Percentiles rank a stretch among this genome's conserved stretches.
phyloP scores from a whole-genome alignment of 306 rosid genomes.

The Quercus berberidifolia region DNA sequence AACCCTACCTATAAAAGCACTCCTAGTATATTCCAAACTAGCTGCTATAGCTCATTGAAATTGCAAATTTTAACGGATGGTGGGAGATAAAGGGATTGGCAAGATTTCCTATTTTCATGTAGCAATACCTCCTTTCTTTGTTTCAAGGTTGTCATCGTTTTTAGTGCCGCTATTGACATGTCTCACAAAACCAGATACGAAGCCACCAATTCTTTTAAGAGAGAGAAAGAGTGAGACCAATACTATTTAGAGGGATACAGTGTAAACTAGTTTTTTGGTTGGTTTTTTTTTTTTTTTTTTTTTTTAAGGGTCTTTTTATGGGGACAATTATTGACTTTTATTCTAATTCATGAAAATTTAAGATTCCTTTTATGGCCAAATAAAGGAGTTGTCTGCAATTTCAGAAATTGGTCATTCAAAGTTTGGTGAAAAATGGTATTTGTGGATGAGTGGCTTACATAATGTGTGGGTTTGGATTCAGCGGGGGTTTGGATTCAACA shows the following conservation, averaged over 20 bases:
- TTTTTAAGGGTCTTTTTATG: background rate
- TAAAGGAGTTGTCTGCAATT: background rate
- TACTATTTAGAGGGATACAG: background rate
- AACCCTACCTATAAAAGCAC: background rate
- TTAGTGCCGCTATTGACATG: background rate
- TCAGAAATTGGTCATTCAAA: background rate
- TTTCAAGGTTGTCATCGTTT: background rate
- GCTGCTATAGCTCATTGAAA: background rate
- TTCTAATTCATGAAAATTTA: background rate
- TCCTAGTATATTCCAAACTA: too few relatives aligned
- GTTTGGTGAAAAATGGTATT: too few relatives aligned
- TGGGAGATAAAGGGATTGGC: background rate
- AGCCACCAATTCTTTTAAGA: conserved; percentile 11
- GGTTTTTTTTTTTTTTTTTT: background rate
- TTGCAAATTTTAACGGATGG: background rate
- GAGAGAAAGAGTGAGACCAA: background rate
- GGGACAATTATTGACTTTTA: background rate
- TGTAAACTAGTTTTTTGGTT: too few relatives aligned
- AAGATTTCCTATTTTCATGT: background rate
- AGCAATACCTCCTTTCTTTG: background rate
- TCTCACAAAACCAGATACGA: background rate
- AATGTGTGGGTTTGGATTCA: too few relatives aligned
- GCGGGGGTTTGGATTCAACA: too few relatives aligned
- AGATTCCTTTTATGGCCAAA: background rate
- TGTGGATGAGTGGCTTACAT: background rate